Evolutionary conservation across 1,139 yeast genomes (phyloP).

Genomic region (Tardiomyces blankii): DNA sequence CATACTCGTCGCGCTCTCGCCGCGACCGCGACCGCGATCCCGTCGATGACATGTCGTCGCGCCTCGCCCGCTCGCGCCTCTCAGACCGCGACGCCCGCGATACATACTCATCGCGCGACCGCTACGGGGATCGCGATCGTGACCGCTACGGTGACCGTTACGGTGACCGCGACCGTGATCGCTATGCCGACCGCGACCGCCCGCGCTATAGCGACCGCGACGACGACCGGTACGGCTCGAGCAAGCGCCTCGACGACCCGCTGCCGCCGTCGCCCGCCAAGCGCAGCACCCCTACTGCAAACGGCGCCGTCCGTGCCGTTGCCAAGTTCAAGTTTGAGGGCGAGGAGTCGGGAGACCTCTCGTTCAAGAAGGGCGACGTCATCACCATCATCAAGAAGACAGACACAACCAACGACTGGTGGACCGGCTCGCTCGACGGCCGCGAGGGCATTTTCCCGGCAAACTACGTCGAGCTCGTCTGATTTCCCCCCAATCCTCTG

Average conservation of each 20-base stretch:
- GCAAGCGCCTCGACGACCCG: not conserved
- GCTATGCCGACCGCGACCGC: slow-evolving; percentile 5
- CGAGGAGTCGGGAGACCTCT: slow-evolving; percentile 82
- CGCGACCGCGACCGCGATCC: slow-evolving; percentile 2
- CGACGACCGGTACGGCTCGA: slow-evolving; percentile 5
- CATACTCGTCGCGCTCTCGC: slow-evolving; percentile 9
- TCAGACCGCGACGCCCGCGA: not conserved
- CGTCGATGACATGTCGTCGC: not conserved
- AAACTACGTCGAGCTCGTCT: slow-evolving; percentile 77
- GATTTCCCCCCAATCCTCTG: not conserved
- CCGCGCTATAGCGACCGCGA: slow-evolving; percentile 8
- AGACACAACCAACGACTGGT: slow-evolving; percentile 91
- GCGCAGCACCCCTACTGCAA: slow-evolving; percentile 14
- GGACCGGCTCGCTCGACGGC: slow-evolving; percentile 89
- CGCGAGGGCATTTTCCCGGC: slow-evolving; percentile 93
- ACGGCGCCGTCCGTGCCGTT: slow-evolving; percentile 62
- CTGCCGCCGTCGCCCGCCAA: slow-evolving; percentile 1
- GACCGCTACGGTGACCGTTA: not conserved
- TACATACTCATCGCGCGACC: slow-evolving; percentile 4
- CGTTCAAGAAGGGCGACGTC: slow-evolving; percentile 93
- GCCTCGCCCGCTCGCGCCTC: not conserved
- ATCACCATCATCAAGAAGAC: slow-evolving; percentile 77
- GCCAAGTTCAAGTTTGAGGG: slow-evolving; percentile 85
- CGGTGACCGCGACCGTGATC: not conserved
- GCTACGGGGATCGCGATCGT: slow-evolving; percentile 8